Evolutionary conservation across 2,329 filamentous ascomycete species (phyloP), one percentile per base, ranked within the genome.

Genomic region (Cytospora mali): DNA sequence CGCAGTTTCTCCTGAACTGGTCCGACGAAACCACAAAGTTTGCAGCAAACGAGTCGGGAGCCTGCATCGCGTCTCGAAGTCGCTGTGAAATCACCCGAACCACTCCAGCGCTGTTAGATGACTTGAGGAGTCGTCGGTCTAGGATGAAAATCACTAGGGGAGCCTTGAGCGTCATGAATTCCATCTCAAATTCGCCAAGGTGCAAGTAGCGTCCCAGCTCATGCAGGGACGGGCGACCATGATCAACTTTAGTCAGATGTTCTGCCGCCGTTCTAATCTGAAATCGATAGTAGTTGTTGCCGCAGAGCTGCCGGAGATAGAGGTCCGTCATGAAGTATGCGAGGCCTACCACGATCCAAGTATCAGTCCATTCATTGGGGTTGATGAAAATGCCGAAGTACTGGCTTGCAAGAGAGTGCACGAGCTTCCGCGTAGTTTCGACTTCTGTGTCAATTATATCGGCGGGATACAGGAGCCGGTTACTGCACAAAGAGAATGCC

Each of bases 321-420:
- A 92, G 84, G 69, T 97, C 94, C 1, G 94, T 93, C 84, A 99
- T 96, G 79, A 92, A 99, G 79, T 94, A 93, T 0, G 94, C 91
- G 53, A 96, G 89, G 16, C 94, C 96, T 59, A 95, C 84, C 14
- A 94, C 89, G 23, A 96, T 87, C 95, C 95, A 99, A 59, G 88
- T 86, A 74, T 99, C 95, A 57, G 84, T 83, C 21, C 88, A 86
- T 48, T 89, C 87, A 71, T 93, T 91, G 0, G 95, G 89, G 54
- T 96, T 89, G 68, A 99, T 91, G 71, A 93, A 93, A 66, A 99
- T 89, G 18, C 95, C 95, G 67, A 95, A 91, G 90, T 94, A 99
- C 74, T 99, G 95, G 64, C 88, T 91, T 13, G 95, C 92, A 54
- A 98, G 80, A 1, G 93, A 88, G 72, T 95, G 90, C 10, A 96